Percentiles rank a stretch among this genome's conserved stretches.
Evolutionary conservation across 2,329 filamentous ascomycete genomes (phyloP).

Genomic region (Mariannaea sp.): DNA sequence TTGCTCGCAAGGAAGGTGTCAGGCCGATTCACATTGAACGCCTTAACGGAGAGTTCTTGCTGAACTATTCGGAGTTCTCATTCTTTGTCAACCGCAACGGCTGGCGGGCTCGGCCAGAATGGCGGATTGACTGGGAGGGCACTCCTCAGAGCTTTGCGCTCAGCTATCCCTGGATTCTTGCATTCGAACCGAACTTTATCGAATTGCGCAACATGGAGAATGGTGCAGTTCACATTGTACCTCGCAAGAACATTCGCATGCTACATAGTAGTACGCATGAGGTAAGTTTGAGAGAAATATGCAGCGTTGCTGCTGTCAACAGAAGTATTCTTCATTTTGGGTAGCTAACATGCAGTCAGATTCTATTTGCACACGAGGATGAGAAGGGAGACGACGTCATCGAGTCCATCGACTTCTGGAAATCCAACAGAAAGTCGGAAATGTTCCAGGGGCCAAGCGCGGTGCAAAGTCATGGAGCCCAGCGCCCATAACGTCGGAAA

Average conservation of each 20-base stretch:
- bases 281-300: conserved; percentile 57
- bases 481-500: conserved; percentile 21
- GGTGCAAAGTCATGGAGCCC: conserved; percentile 14
- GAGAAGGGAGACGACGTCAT: conserved; percentile 92
- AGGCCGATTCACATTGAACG: conserved; percentile 97
- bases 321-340: too few species aligned
- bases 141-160: conserved; percentile 90
- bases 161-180: conserved; percentile 94
- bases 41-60: conserved; percentile 92
- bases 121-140: conserved; percentile 98
- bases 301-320: too few species aligned
- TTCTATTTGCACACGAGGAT: conserved; percentile 96
- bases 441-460: conserved; percentile 35
- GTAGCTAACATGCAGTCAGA: conserved; percentile 64
- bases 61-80: conserved; percentile 98
- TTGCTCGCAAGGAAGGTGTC: conserved; percentile 89
- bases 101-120: conserved; percentile 93
- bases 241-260: conserved; percentile 96
- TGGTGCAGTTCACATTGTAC: conserved; percentile 92
- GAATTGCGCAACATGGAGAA: conserved; percentile 96
- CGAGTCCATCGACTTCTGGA: conserved; percentile 97
- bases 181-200: conserved; percentile 97
- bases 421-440: conserved; percentile 61
- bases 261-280: conserved; percentile 96
- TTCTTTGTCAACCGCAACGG: conserved; percentile 99